Conservation (phyloP, 345 rosid genomes). For the Linum tenue region DNA sequence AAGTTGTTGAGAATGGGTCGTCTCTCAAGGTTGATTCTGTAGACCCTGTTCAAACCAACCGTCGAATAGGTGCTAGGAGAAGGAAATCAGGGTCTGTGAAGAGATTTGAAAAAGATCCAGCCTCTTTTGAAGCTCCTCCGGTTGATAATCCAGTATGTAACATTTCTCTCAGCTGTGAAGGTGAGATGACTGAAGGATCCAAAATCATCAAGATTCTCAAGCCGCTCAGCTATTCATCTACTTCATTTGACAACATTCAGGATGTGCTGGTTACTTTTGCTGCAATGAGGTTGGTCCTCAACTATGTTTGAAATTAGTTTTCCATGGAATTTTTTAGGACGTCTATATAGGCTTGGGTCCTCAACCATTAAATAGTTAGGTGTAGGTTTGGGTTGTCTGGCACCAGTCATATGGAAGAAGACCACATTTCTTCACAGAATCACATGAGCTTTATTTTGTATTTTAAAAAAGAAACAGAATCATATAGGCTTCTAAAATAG, state of each 20-base stretch:
- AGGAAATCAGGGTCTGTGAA: slow-evolving; percentile 92
- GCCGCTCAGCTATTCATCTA: slow-evolving; percentile 61
- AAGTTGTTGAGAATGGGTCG: slow-evolving; percentile 37
- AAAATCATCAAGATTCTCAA: slow-evolving; percentile 55
- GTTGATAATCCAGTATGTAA: slow-evolving; percentile 31
- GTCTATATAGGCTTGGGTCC: too few species aligned
- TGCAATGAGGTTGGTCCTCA: slow-evolving; percentile 61
- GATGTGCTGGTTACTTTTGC: slow-evolving; percentile 66
- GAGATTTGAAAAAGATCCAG: slow-evolving; percentile 73
- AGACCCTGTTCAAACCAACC: slow-evolving; percentile 43
- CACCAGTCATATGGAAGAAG: too few species aligned
- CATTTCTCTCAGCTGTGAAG: slow-evolving; percentile 36
- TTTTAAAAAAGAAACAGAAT: too few species aligned
- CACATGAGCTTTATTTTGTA: too few species aligned
- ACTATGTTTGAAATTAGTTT: too few species aligned
- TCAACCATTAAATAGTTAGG: too few species aligned
- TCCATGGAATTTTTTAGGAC: too few species aligned
- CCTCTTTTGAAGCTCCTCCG: slow-evolving; percentile 21
- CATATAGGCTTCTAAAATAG: too few species aligned
- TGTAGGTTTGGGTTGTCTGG: too few species aligned
- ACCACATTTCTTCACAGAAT: too few species aligned
- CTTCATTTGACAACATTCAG: slow-evolving; percentile 46
- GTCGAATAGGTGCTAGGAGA: slow-evolving; percentile 68
- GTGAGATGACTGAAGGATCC: slow-evolving; percentile 25
- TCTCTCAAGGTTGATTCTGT: slow-evolving; percentile 33